Conservation (phyloP, 768 basidiomycete genomes). For the Daedaleopsis nitida region DNA sequence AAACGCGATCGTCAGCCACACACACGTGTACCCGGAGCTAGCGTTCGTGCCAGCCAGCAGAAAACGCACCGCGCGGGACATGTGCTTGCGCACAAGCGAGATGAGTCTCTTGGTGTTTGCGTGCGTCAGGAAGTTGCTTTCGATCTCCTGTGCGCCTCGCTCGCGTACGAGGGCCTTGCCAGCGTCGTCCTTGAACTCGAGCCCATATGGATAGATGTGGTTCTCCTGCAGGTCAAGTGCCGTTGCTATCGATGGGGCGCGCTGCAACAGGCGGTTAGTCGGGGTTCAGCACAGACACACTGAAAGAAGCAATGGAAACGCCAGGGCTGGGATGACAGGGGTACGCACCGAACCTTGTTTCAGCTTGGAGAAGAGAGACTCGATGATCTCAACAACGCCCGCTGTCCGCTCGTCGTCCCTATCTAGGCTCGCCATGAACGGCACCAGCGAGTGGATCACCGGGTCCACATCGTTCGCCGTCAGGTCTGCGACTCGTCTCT, state of each 20-base stretch:
- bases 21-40: not conserved
- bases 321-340: not conserved
- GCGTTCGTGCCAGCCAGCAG: not conserved
- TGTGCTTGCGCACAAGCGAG: slow-evolving; percentile 4
- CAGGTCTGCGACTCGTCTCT: not conserved
- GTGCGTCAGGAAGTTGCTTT: not conserved
- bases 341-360: not conserved
- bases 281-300: not conserved
- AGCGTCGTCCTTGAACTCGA: slow-evolving; percentile 2
- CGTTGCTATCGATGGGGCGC: slow-evolving; percentile 2
- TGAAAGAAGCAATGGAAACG: not conserved
- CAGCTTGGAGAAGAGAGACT: not conserved
- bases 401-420: slow-evolving; percentile 2
- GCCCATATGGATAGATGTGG: slow-evolving; percentile 5
- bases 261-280: not conserved
- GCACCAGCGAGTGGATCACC: not conserved
- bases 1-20: not conserved
- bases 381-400: slow-evolving; percentile 2
- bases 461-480: slow-evolving; percentile 1
- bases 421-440: slow-evolving; percentile 1
- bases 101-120: slow-evolving; percentile 3
- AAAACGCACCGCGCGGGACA: not conserved
- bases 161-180: not conserved
- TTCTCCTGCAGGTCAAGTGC: slow-evolving; percentile 1
- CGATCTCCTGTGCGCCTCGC: not conserved